Base-by-base conservation (phyloP, 2,329 filamentous ascomycete genomes). In the Cercospora canescens region DNA sequence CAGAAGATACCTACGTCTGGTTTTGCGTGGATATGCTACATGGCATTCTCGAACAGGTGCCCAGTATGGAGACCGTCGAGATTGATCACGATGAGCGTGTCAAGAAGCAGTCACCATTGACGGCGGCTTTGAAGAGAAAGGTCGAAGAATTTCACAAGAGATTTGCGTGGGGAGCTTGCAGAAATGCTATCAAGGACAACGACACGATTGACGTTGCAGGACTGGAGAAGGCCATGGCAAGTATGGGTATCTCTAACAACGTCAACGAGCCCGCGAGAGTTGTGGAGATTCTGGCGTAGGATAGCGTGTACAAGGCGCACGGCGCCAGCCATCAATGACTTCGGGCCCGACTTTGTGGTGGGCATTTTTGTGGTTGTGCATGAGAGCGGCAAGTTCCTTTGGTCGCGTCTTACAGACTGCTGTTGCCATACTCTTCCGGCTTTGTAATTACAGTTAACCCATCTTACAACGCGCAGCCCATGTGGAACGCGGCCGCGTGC, bases 41-140 rank as follows among this genome's bases (percentile, higher is more conserved):
- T 4, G 81, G 80, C 7, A 82, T 93, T 3, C 73, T 93, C 2
- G 79, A 81, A 1, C 82, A 83, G 62, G 77, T 91, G 64, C 87
- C 89, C 0, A 83, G 81, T 39, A 76, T 91, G 2, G 74, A 83
- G 8, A 80, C 81, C 1, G 81, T 93, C 21, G 85, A 91, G 72
- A 91, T 94, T 67, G 91, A 94, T 76, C 91, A 85, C 0, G 91
- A 85, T 75, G 79, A 85, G 0, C 86, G 86, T 61, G 88, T 94
- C 4, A 86, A 86, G 76, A 89, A 88, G 74, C 83, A 83, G 1
- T 87, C 88, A 14, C 86, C 84, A 32, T 86, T 94, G 79, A 86
- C 93, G 81, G 78, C 79, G 9, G 86, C 83, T 2, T 79, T 94
- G 21, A 76, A 90, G 8, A 81, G 85, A 1, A 82, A 85, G 4